Base-by-base conservation (phyloP, 257 asterid genomes). In the Jasminum sambac region DNA sequence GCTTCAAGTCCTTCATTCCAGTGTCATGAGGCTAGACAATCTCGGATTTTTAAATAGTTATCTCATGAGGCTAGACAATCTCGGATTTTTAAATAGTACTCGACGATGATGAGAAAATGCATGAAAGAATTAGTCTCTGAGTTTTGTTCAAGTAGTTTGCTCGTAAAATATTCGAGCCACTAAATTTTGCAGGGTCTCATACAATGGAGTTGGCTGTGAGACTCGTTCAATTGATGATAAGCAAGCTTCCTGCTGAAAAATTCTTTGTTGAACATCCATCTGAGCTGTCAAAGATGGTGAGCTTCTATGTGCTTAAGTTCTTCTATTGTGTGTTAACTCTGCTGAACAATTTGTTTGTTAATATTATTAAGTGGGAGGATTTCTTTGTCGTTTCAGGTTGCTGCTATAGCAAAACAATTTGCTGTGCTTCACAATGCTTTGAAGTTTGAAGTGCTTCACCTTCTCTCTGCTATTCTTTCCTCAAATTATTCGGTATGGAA, bases 391-490 rank as follows among this genome's bases (percentile, higher is more conserved):
- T 81, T 85, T 77, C 85, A 94, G 99, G 98, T 91, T 80, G 86
- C 82, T 77, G 87, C 81, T 71, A 76, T 77, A 64, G 85, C 98
- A n/a, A 85, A 78, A 78, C 90, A 85, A 64, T 94, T 94, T 88
- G 93, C 91, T 57, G 81, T 81, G 74, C 78, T 89, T 46, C 99
- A 94, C 64, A 84, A 79, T 72, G 89, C 92, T 48, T 74, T 89
- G 81, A 94, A 94, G 77, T 94, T 94, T 81, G 96, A 89, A 79
- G 90, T 89, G 0, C 98, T 94, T 75, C 90, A 89, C 79, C 83
- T 91, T 50, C 90, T 94, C 71, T 86, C 90, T 12, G 72, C 84
- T 59, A 83, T 91, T 75, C 77, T 94, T 5, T 89, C 95, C 70
- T 87, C 94, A 63, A 73, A 69, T 69, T 78, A 80, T 82, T 84